Percentiles rank a stretch among this genome's conserved stretches.
phyloP scores from a whole-genome alignment of 2,329 filamentous ascomycete genomes.

The Grosmannia serpens region DNA sequence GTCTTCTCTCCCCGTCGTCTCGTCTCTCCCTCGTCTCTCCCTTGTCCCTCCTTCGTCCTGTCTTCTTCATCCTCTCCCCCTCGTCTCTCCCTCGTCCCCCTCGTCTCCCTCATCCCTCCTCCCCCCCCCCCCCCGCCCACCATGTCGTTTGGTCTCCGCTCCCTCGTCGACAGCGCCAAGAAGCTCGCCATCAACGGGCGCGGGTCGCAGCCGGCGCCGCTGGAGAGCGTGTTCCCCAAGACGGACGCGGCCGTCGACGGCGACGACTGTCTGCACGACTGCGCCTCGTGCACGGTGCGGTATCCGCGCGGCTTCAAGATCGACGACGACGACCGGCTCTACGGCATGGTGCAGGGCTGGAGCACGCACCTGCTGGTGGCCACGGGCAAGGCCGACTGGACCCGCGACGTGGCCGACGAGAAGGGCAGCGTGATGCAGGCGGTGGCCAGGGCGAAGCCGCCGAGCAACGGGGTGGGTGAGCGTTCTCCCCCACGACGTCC shows the following conservation, averaged over 20 bases:
- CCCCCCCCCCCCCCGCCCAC: conserved; percentile 12
- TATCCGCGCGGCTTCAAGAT: conserved; percentile 65
- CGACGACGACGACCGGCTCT: conserved; percentile 67
- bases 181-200: conserved; percentile 19
- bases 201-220: conserved; percentile 8
- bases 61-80: conserved; percentile 16
- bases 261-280: conserved; percentile 82
- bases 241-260: conserved; percentile 71
- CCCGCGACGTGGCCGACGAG: conserved; percentile 78
- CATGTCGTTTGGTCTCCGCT: conserved; percentile 30
- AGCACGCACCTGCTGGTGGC: conserved; percentile 82
- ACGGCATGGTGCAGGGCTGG: conserved; percentile 79
- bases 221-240: conserved; percentile 54
- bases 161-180: conserved; percentile 26
- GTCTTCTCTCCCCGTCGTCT: conserved; percentile 15
- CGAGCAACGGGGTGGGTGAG: conserved; percentile 53
- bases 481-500: no score
- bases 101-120: not conserved
- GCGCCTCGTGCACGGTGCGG: conserved; percentile 63
- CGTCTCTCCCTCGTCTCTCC: conserved; percentile 16
- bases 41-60: not conserved
- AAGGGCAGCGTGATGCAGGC: conserved; percentile 76
- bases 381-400: conserved; percentile 95
- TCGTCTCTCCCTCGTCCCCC: not conserved
- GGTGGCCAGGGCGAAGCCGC: conserved; percentile 45